Evolutionary conservation across 2,329 filamentous ascomycete genomes (phyloP), one percentile per base, ranked within the genome.

Genomic region (Xylaria hypoxylon): DNA sequence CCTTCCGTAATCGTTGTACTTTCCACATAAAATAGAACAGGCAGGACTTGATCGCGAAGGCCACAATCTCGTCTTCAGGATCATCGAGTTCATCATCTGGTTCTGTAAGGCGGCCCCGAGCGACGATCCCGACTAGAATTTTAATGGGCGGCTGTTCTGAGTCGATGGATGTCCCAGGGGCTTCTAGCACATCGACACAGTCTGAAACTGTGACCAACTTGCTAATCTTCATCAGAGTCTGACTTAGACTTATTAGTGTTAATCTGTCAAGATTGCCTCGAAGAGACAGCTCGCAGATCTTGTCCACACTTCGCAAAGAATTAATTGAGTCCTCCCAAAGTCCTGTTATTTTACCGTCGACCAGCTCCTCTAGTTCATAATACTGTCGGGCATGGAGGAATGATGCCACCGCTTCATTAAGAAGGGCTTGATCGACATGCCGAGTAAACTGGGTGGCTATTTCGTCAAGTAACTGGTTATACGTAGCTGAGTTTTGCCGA

Each of bases 21-120:
- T 96, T 95, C 96, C 96, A 99, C 89, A 97, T 93, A 77, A 97
- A 97, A 80, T 97, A 98, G 80, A 96, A 93, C 52, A 94, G 85
- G 57, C 91, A 85, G 1, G 90, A 86, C 70, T 92, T 91, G 74
- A 96, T 91, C 33, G 93, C 90, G 72, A 90, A 91, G 1, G 88
- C 84, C 6, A 93, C 89, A 48, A 96, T 84, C 70, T 92, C 89
- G 71, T 96, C 92, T 78, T 98, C 95, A 13, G 92, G 82, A 48
- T 89, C 89, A 69, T 94, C 91, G 28, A 90, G 85, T 15, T 91
- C 90, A 48, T 90, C 87, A 61, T 93, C 88, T 2, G 89, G 82
- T 60, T 90, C 89, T 59, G 87, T 85, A 50, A 90, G 88, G 57
- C 90, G 85, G 56, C 93, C 95, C 52, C 94, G 91, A 70, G 90